A percentile compares a stretch with the other conserved stretches of the same genome.
Evolutionary conservation across 805 yeast species (phyloP).

Genomic region (Saccharomycopsis sp.): DNA sequence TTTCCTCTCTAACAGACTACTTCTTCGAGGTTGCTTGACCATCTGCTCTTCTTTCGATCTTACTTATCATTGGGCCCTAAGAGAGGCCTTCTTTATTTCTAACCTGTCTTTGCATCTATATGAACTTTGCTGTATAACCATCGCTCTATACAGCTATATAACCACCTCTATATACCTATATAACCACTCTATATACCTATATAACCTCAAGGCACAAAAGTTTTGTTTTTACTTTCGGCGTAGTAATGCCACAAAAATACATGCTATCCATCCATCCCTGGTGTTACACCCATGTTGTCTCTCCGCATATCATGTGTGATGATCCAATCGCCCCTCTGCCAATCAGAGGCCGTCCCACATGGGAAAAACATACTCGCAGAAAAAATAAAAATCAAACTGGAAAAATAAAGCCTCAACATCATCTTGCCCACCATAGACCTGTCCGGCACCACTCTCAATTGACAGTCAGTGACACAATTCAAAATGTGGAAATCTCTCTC

Average conservation of each 20-base stretch:
- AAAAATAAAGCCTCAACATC: not conserved
- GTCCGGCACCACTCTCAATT: not conserved
- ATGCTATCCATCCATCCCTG: no score
- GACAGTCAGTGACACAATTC: not conserved
- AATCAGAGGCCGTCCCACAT: not conserved
- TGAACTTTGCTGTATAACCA: no score
- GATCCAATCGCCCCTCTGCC: not conserved
- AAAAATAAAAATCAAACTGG: not conserved
- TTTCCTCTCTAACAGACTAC: not conserved
- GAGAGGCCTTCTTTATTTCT: no score
- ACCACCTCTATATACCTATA: no score
- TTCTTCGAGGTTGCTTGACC: no score
- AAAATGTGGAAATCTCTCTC: not conserved
- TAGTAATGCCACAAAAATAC: no score
- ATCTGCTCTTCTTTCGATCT: no score
- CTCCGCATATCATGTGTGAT: not conserved
- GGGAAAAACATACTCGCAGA: not conserved
- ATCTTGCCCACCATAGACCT: not conserved
- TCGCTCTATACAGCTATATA: no score
- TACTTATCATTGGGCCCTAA: no score
- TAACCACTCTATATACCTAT: not conserved
- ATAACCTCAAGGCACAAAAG: no score
- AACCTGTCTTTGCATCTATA: no score
- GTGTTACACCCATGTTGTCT: not conserved
- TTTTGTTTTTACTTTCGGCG: no score